These are phyloP conservation scores for Aegilops bicornis DNA, from an alignment of 176 grass and related monocot genomes.

Conservation along the genomic window DNA sequence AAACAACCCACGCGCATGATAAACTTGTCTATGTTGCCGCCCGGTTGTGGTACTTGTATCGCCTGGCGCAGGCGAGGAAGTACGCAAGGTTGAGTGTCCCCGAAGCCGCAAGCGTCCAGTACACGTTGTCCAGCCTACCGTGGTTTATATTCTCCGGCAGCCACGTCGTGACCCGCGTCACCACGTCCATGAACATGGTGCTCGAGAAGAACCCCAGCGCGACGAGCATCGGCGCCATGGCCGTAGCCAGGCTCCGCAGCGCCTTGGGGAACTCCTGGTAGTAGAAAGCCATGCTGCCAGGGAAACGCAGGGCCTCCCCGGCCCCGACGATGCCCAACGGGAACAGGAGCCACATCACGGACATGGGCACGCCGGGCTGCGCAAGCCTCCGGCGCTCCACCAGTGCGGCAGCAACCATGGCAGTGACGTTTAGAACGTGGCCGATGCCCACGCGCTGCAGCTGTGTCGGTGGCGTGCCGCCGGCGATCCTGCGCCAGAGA, in stretches of 20 bases:
- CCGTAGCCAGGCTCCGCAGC: constrained; percentile 41
- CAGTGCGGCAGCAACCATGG: constrained; percentile 32
- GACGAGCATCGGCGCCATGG: constrained; percentile 26
- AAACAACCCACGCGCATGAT: no score
- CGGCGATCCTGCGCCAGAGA: constrained; percentile 23
- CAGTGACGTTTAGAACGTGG: constrained; percentile 23
- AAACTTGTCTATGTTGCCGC: background rate
- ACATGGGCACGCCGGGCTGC: constrained; percentile 36
- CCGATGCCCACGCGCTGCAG: constrained; percentile 47
- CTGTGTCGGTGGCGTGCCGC: background rate
- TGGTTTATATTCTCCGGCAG: constrained; percentile 45
- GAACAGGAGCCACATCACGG: constrained; percentile 46
- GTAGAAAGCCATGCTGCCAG: constrained; percentile 43
- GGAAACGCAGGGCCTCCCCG: constrained; percentile 33
- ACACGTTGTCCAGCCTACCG: constrained; percentile 46
- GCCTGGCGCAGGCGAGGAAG: constrained; percentile 37
- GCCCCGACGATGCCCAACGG: constrained; percentile 29
- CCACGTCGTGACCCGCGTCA: constrained; percentile 32
- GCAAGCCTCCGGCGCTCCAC: constrained; percentile 29
- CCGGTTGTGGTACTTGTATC: constrained; percentile 34
- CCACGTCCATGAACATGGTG: constrained; percentile 29
- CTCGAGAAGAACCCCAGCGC: constrained; percentile 46
- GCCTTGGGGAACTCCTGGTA: constrained; percentile 50
- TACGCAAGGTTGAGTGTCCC: constrained; percentile 43
- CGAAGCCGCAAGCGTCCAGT: constrained; percentile 29